phyloP scores from a whole-genome alignment of 768 basidiomycete genomes.

The Tremella mesenterica region DNA sequence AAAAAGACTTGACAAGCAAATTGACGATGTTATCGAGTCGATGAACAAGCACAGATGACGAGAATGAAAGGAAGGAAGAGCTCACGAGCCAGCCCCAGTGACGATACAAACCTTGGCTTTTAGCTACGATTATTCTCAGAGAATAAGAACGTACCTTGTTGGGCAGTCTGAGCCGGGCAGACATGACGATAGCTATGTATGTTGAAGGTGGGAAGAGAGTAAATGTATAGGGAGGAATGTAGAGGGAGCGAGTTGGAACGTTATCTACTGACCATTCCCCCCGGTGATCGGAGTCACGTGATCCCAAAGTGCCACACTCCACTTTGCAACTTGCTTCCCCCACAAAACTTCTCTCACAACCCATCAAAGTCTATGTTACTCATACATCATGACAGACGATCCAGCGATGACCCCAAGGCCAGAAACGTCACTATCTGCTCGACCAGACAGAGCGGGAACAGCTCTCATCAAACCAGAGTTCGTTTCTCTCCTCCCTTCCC shows the following conservation, averaged over 20 bases:
- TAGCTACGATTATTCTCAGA: background rate
- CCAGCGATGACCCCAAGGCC: conserved; percentile 20
- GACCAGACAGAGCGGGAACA: conserved; percentile 18
- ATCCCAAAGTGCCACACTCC: too few relatives aligned
- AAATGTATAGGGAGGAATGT: background rate
- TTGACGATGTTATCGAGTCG: background rate
- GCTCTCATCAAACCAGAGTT: conserved; percentile 42
- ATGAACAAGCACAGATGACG: background rate
- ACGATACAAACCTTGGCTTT: conserved; percentile 49
- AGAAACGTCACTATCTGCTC: conserved; percentile 16
- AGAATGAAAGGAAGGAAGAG: conserved; percentile 9
- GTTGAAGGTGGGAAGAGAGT: background rate
- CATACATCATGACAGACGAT: too few relatives aligned
- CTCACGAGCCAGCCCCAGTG: conserved; percentile 84
- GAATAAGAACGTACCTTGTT: conserved; percentile 19
- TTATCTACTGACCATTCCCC: too few relatives aligned
- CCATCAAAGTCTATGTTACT: too few relatives aligned
- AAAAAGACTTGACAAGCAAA: background rate
- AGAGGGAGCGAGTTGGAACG: background rate
- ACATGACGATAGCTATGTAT: conserved; percentile 10
- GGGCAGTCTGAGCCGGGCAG: conserved; percentile 20
- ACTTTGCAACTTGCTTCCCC: too few relatives aligned
- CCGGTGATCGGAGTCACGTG: too few relatives aligned
- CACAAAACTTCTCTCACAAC: too few relatives aligned
- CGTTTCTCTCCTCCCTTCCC: conserved; percentile 1